Percentiles rank a stretch among this genome's conserved stretches.
phyloP scores from a whole-genome alignment of 495 filamentous ascomycete species.

The Penicillium macrosclerotiorum region DNA sequence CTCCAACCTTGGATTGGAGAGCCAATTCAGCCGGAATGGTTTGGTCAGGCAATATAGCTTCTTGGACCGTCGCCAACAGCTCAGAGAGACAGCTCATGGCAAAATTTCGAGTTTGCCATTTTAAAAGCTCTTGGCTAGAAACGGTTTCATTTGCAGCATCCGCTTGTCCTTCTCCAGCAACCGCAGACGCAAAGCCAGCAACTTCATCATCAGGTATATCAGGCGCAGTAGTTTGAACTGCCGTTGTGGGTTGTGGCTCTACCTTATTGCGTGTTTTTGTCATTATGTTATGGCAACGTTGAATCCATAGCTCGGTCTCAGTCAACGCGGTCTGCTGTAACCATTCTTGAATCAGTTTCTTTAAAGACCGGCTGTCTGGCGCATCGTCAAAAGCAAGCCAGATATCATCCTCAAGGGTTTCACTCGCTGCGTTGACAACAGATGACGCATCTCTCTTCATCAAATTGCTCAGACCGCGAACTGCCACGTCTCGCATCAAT shows the following conservation, averaged over 20 bases:
- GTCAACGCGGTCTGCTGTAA: slow-evolving; percentile 78
- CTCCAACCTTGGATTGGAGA: slow-evolving; percentile 80
- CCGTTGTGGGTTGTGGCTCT: slow-evolving; percentile 43
- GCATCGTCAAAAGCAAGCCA: slow-evolving; percentile 82
- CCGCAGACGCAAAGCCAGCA: slow-evolving; percentile 81
- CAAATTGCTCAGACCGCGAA: slow-evolving; percentile 87
- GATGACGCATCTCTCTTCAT: slow-evolving; percentile 88
- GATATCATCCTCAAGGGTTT: slow-evolving; percentile 82
- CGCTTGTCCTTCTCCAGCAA: slow-evolving; percentile 59
- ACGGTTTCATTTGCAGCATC: slow-evolving; percentile 58
- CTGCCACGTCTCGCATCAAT: slow-evolving; percentile 72
- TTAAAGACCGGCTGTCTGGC: slow-evolving; percentile 72
- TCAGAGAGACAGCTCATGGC: slow-evolving; percentile 90
- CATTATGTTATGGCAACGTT: slow-evolving; percentile 81
- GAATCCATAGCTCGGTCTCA: slow-evolving; percentile 78
- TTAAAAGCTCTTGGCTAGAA: slow-evolving; percentile 78
- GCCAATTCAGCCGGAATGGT: slow-evolving; percentile 69
- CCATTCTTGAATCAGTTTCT: slow-evolving; percentile 86
- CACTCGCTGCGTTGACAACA: slow-evolving; percentile 69
- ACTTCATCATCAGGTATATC: slow-evolving; percentile 96
- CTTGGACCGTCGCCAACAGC: slow-evolving; percentile 70
- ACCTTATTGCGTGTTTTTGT: slow-evolving; percentile 74
- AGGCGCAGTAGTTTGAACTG: slow-evolving; percentile 52
- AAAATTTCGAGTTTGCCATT: slow-evolving; percentile 96
- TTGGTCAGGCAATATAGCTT: slow-evolving; percentile 66